Conservation (phyloP, 257 asterid genomes). For the Solanum sitiens region DNA sequence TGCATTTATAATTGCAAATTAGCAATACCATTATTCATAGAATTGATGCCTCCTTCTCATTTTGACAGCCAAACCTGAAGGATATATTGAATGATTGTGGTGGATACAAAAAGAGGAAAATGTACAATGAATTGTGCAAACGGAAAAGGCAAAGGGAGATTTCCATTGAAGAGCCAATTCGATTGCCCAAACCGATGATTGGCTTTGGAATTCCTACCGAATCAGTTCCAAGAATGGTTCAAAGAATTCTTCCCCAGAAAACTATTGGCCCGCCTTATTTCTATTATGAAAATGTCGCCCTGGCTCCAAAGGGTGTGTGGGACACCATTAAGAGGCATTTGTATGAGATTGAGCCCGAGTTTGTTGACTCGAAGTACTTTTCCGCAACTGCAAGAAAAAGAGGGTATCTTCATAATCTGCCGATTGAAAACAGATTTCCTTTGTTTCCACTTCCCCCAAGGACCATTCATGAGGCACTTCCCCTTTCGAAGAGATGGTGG, state of each 20-base stretch:
- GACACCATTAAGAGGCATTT: slow-evolving; percentile 5
- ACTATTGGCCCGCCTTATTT: slow-evolving; percentile 30
- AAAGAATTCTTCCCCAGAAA: slow-evolving; percentile 22
- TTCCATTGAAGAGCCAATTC: slow-evolving; percentile 12
- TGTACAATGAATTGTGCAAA: background rate
- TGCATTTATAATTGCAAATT: background rate
- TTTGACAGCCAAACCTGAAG: slow-evolving; percentile 21
- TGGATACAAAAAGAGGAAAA: slow-evolving; percentile 12
- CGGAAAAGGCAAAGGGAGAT: slow-evolving; percentile 11
- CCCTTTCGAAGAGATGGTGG: slow-evolving; percentile 37
- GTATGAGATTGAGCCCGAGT: slow-evolving; percentile 27
- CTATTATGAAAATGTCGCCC: slow-evolving; percentile 40
- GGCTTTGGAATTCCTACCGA: slow-evolving; percentile 32
- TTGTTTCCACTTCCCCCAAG: slow-evolving; percentile 27
- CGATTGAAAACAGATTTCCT: slow-evolving; percentile 19
- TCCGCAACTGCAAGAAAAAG: slow-evolving; percentile 36
- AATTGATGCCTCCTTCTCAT: background rate
- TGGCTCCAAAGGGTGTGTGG: slow-evolving; percentile 42
- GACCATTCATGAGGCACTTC: slow-evolving; percentile 35
- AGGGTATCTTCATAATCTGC: slow-evolving; percentile 37
- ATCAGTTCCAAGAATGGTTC: background rate
- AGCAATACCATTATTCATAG: background rate
- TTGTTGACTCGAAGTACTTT: slow-evolving; percentile 34
- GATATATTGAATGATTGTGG: slow-evolving; percentile 4
- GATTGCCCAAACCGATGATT: slow-evolving; percentile 31